Evolutionary conservation across 2,329 filamentous ascomycete species (phyloP), one percentile per base, ranked within the genome.

Genomic region (Scleromitrula shiraiana): DNA sequence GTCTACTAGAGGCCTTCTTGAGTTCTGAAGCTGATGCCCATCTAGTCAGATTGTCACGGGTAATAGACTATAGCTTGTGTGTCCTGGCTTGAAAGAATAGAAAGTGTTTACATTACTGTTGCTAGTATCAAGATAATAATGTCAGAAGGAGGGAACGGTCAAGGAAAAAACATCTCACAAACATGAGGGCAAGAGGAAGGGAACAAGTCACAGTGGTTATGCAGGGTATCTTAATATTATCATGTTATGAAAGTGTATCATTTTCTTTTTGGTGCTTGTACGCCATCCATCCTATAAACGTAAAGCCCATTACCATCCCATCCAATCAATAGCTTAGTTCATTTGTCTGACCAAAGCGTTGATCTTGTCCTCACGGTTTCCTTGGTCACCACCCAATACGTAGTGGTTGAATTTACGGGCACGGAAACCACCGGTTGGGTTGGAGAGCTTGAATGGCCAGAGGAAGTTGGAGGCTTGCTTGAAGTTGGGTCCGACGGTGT

Each of bases 391-490:
- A 74, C 91, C 93, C 80, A 56, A 52, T 20, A 62, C 51, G 46
- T 55, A 56, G 46, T 61, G 58, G 19, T 43, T 32, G 55, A 97
- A 97, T 80, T 97, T 98, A 75, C 93, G 81, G 65, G 85, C 74
- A 64, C 85, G 85, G 88, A 97, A 98, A 59, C 93, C 91, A 71
- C 93, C 93, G 64, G 76, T 97, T 68, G 93, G 93, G 83, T 95
- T 96, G 82, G 82, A 89, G 62, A 98, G 86, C 86, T 98, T 97
- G 84, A 98, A 98, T 69, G 93, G 93, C 93, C 93, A 98, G 62
- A 97, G 77, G 83, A 97, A 97, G 85, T 97, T 98, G 77, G 84
- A 82, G 66, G 88, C 89, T 78, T 96, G 90, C 85, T 96, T 97
- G 86, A 93, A 94, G 84, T 97, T 97, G 78, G 91, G 91, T 69